Evolutionary conservation across 1,139 yeast genomes (phyloP).

Genomic region (Kodamaea ohmeri): DNA sequence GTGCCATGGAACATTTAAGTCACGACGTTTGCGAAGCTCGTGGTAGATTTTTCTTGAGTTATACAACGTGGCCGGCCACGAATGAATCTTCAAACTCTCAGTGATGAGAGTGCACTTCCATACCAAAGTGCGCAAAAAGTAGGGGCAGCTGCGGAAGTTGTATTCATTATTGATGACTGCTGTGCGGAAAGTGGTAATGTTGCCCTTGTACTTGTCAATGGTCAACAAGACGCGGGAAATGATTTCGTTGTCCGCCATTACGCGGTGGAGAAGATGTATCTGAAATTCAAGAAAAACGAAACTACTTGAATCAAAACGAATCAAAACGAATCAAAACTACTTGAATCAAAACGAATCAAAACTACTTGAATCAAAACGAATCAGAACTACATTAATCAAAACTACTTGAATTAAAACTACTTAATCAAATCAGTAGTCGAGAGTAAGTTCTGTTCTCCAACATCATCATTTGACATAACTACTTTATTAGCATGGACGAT

Average conservation of each 20-base stretch:
- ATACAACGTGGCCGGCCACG: slow-evolving; percentile 32
- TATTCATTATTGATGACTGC: slow-evolving; percentile 37
- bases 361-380: too few relatives aligned
- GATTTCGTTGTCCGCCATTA: slow-evolving; percentile 35
- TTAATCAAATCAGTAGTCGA: too few relatives aligned
- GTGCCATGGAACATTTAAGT: slow-evolving; percentile 43
- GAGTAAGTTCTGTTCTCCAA: too few relatives aligned
- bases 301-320: too few relatives aligned
- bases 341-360: too few relatives aligned
- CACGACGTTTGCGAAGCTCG: slow-evolving; percentile 30
- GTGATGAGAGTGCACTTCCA: slow-evolving; percentile 44
- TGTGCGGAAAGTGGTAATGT: slow-evolving; percentile 26
- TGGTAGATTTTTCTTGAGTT: slow-evolving; percentile 38
- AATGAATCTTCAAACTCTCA: slow-evolving; percentile 35
- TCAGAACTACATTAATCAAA: too few relatives aligned
- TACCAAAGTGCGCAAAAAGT: slow-evolving; percentile 33
- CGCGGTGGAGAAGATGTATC: too few relatives aligned
- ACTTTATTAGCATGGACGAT: slow-evolving; percentile 2
- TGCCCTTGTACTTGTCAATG: slow-evolving; percentile 39
- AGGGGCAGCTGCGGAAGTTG: slow-evolving; percentile 19
- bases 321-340: too few relatives aligned
- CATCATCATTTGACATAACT: neutral
- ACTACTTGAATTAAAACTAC: too few relatives aligned
- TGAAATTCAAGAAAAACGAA: too few relatives aligned
- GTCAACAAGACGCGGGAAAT: slow-evolving; percentile 41